Conservation (phyloP, 83 land plant species). For the Diphasiastrum complanatum region DNA sequence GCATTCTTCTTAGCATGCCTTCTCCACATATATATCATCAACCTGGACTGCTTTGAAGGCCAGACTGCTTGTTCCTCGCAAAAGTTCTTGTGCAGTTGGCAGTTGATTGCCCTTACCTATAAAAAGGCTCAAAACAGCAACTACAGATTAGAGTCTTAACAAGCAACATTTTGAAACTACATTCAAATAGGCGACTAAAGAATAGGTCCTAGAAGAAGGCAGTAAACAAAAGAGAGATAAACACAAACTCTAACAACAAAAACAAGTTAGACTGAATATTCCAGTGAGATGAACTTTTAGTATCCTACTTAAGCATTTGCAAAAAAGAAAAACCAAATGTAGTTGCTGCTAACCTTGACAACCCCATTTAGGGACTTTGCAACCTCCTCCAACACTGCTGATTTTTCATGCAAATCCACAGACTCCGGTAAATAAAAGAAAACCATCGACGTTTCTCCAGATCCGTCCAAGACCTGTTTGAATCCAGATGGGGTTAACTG, state of each 20-base stretch:
- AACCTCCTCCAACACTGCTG: constrained; percentile 49
- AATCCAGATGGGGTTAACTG: constrained; percentile 39
- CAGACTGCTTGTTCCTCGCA: constrained; percentile 46
- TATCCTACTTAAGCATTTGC: too few species aligned
- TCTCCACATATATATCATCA: constrained; percentile 50
- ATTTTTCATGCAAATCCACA: constrained; percentile 26
- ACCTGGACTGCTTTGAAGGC: constrained; percentile 30
- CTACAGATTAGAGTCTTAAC: too few species aligned
- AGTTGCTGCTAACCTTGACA: constrained; percentile 36
- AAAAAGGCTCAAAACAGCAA: constrained; percentile 3
- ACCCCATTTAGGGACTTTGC: constrained; percentile 40
- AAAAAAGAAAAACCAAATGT: background rate
- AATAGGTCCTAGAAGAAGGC: too few species aligned
- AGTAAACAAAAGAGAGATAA: too few species aligned
- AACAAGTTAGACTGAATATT: too few species aligned
- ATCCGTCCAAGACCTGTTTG: constrained; percentile 45
- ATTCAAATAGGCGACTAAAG: too few species aligned
- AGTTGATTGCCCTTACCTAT: constrained; percentile 62
- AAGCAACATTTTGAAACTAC: too few species aligned
- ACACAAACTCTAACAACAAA: too few species aligned
- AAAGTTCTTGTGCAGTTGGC: constrained; percentile 37
- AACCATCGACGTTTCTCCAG: constrained; percentile 57
- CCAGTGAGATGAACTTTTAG: too few species aligned
- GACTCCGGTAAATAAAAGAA: constrained; percentile 36
- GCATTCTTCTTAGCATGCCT: constrained; percentile 33